phyloP scores from a whole-genome alignment of 768 basidiomycete genomes.

The Tulasnella sp. region DNA sequence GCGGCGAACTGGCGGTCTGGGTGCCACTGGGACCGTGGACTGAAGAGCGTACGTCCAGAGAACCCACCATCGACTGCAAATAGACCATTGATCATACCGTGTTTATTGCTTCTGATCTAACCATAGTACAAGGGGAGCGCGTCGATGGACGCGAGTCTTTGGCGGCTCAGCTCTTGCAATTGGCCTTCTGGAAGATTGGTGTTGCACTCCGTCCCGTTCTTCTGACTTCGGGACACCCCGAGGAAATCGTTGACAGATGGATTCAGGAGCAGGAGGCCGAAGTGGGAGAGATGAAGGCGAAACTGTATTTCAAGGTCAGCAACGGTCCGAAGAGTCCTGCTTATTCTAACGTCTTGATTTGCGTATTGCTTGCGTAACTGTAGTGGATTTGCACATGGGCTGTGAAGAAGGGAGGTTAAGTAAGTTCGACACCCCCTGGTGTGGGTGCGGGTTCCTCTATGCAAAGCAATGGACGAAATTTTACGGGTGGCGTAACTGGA shows the following conservation, averaged over 20 bases:
- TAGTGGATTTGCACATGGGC: background rate
- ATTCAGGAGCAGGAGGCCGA: background rate
- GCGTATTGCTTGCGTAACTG: no score
- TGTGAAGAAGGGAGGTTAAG: background rate
- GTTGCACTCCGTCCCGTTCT: background rate
- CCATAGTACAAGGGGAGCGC: background rate
- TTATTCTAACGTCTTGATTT: background rate
- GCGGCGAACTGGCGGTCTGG: background rate
- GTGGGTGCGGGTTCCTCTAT: no score
- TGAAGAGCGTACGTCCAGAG: conserved; percentile 1
- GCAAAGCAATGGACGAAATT: no score
- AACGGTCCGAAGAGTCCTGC: background rate
- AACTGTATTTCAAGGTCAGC: background rate
- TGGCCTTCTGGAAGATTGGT: background rate
- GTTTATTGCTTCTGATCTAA: no score
- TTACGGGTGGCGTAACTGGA: no score
- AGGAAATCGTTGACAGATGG: conserved; percentile 8
- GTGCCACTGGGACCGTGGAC: conserved; percentile 1
- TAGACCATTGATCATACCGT: background rate
- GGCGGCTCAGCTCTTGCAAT: background rate
- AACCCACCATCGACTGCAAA: no score
- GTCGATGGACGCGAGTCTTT: background rate
- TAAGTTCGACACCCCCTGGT: no score
- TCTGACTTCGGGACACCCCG: background rate
- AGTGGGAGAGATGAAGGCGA: background rate